Base-by-base conservation (phyloP, 371 early-diverging fungal genomes). In the Coemansia sp. region DNA sequence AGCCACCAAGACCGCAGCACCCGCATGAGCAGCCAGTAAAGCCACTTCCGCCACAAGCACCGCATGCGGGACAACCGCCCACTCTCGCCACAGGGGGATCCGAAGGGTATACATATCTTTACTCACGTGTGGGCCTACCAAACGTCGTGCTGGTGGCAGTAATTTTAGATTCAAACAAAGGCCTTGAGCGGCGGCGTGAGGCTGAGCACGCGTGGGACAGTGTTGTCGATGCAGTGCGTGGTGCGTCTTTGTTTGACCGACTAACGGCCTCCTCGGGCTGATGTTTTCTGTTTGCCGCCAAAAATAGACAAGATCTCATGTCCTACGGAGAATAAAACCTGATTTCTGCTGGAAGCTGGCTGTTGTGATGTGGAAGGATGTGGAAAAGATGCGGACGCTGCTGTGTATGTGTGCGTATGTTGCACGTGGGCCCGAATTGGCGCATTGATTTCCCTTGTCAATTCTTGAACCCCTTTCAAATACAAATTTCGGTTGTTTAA, bases 21-120 rank as follows among this genome's bases (percentile, higher is more conserved):
- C 28, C 48, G 26, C 63, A 41, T 15, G 49, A 44, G 7, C 49
- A 23, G 28, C 40, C 41, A 15, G 24, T 32, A 15, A 44, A 59
- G 26, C 28, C 28, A 19, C 63, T 40, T 17, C 29, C 15, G 26
- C 40, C 63, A 54, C 39, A 40, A 11, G 24, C 44, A 3, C 49
- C 49, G 48, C 28, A 17, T 23, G 48, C 11, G 13, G 46, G 52
- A 1, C 64, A 53, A 1, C 44, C 41, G 13, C 46, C 49, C n/a
- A 26, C 53, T n/a, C 41, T 52, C 19, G 26, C 63, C 24, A 59
- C 63, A 4, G 54, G 61, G 54, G 61, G 68, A 19, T 57, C 65
- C 1, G 76, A 75, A 41, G 67, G 65, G 17, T 73, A 69, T 44
- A 77, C 77, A 2, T 77, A 77, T 39, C 40, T 77, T 17, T 77